Conservation (phyloP, 1,284 basidiomycete species). For the Moesziomyces parantarcticus region DNA sequence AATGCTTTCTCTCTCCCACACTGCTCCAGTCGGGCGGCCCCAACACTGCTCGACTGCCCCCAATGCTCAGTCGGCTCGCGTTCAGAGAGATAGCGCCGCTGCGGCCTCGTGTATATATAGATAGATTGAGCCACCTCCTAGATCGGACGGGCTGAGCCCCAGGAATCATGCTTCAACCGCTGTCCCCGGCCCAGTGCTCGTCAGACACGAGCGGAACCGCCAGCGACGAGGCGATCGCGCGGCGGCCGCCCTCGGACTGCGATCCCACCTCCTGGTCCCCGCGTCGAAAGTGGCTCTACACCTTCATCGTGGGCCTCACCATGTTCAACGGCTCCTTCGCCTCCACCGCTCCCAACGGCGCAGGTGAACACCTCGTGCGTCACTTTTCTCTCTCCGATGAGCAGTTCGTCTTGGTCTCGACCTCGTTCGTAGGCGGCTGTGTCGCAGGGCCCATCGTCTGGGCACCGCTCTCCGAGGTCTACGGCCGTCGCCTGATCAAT, state of each 20-base stretch:
- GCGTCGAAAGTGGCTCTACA: constrained; percentile 34
- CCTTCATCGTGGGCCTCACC: constrained; percentile 26
- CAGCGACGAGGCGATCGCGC: constrained; percentile 8
- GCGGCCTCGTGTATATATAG: no score
- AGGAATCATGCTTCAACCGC: no score
- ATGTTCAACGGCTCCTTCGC: constrained; percentile 49
- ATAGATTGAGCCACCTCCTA: no score
- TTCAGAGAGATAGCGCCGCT: no score
- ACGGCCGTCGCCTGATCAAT: constrained; percentile 15
- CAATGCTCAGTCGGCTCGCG: no score
- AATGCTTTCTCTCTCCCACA: no score
- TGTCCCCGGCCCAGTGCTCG: not conserved
- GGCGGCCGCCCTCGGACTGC: not conserved
- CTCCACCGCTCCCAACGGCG: constrained; percentile 41
- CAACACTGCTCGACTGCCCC: no score
- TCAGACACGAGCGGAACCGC: not conserved
- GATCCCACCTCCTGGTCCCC: constrained; percentile 15
- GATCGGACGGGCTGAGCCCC: no score
- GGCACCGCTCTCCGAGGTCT: constrained; percentile 45
- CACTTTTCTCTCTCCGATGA: constrained; percentile 24
- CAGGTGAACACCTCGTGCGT: constrained; percentile 12
- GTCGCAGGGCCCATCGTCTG: constrained; percentile 44
- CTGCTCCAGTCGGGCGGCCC: no score
- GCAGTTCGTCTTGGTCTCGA: constrained; percentile 29
- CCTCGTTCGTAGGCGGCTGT: constrained; percentile 47